Conservation (phyloP, 2,329 filamentous ascomycete genomes). For the Aspergillus sp. region DNA sequence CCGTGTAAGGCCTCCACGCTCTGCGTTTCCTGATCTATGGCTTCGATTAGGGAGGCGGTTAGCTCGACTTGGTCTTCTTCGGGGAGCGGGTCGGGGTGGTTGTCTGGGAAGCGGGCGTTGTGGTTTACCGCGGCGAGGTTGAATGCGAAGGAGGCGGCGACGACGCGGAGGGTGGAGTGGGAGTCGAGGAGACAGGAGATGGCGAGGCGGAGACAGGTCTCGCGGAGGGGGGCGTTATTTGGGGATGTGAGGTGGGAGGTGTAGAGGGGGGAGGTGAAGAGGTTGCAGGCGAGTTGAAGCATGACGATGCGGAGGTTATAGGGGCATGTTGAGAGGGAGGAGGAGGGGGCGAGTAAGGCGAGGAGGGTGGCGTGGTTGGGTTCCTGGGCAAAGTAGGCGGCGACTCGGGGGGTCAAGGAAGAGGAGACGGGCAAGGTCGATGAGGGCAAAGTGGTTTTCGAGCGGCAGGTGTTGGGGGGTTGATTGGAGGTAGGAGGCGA, state of each 20-base stretch:
- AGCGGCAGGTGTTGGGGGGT: conserved; percentile 54
- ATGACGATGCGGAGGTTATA: conserved; percentile 81
- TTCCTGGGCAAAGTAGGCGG: conserved; percentile 79
- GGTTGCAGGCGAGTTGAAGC: conserved; percentile 77
- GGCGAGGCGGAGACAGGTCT: conserved; percentile 62
- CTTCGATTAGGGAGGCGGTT: conserved; percentile 74
- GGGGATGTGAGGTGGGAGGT: conserved; percentile 54
- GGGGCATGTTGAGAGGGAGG: conserved; percentile 53
- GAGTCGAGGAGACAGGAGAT: conserved; percentile 76
- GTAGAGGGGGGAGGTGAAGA: conserved; percentile 75
- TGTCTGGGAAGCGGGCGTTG: conserved; percentile 54
- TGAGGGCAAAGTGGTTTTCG: conserved; percentile 69
- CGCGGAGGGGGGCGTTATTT: conserved; percentile 47
- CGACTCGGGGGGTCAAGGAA: conserved; percentile 74
- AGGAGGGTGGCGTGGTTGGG: conserved; percentile 58
- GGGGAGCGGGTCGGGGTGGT: conserved; percentile 54
- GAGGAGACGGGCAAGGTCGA: conserved; percentile 79
- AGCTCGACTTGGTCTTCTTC: conserved; percentile 76
- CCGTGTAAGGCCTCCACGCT: conserved; percentile 69
- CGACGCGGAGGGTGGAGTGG: conserved; percentile 66
- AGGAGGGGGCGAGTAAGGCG: conserved; percentile 50
- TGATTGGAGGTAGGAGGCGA: conserved; percentile 58
- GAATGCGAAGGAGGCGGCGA: conserved; percentile 76
- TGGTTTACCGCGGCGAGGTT: conserved; percentile 73
- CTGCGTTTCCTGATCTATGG: conserved; percentile 52